A percentile compares a stretch with the other conserved stretches of the same genome.
Conservation (phyloP, 1,284 basidiomycete genomes). For the Trichosporon coremiiforme region DNA sequence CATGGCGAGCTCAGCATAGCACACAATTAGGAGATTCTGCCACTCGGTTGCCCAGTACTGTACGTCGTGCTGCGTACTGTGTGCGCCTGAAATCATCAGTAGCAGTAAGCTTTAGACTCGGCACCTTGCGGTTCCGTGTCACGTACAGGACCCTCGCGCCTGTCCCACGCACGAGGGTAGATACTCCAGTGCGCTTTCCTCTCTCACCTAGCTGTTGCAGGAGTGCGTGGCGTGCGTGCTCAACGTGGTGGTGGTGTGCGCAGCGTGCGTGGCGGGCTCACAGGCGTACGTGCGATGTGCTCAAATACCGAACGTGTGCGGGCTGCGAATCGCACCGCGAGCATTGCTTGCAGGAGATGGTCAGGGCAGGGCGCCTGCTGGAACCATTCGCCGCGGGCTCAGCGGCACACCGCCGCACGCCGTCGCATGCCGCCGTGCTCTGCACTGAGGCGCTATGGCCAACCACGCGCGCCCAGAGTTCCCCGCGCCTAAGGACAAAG, state of each 20-base stretch:
- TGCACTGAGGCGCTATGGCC: not conserved
- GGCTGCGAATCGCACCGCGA: not conserved
- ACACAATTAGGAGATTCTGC: not conserved
- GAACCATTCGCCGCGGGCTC: not conserved
- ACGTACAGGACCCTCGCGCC: not conserved
- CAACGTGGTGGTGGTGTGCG: not conserved
- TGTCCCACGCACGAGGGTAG: slow-evolving; percentile 3
- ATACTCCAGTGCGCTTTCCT: not conserved
- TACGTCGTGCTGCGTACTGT: not conserved
- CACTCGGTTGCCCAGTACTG: not conserved
- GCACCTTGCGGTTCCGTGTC: slow-evolving; percentile 9
- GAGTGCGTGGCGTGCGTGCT: not conserved
- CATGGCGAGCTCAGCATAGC: not conserved
- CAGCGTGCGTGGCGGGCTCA: slow-evolving; percentile 1
- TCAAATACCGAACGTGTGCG: not conserved
- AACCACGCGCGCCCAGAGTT: not conserved
- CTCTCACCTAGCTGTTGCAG: not conserved
- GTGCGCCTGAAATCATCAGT: not conserved
- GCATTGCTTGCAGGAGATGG: not conserved
- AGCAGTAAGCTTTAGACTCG: not conserved
- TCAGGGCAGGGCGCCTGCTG: slow-evolving; percentile 7
- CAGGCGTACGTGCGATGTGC: not conserved
- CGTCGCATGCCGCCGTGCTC: too few species aligned
- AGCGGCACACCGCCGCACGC: too few species aligned
- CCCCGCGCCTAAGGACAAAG: not conserved